Base-by-base conservation (phyloP, 208 protist species). In the Acanthamoeba sp. region DNA sequence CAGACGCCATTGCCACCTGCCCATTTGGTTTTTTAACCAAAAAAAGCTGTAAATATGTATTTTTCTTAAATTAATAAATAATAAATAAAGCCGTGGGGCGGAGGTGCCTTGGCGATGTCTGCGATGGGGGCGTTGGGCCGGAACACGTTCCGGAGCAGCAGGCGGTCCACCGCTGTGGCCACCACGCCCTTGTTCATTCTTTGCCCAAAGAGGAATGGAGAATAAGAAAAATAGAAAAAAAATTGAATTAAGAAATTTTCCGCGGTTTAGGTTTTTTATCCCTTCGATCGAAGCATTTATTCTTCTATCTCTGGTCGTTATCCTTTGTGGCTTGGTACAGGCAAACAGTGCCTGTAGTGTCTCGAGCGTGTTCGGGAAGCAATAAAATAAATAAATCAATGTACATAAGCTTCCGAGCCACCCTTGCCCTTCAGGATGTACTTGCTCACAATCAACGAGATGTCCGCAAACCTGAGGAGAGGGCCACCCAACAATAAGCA, bases 401-500 rank as follows among this genome's bases (percentile, higher is more conserved):
- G 38, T n/a, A 87, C 45, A 34, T 87, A 87, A 14, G 78, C 78
- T 59, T 87, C 78, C 20, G 78, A 42, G 0, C 78, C 78, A 27
- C 78, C 78, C 42, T 87, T 87, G 48, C 78, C 78, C 78, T 87
- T 87, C 14, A 87, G 45, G 2, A 87, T 87, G 78, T 87, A 87
- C 78, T 87, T 87, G 48, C 78, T 87, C 16, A 87, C 34, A 27
- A 87, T 87, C 78, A 42, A n/a, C 16, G 78, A 87, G 3, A 87
- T 87, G 48, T 87, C 78, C 0, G 78, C 78, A 18, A 87, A 87
- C n/a, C 78, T 82, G 36, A 5, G 22, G 55, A 59, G 55, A 59
- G 55, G n/a, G n/a, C n/a, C n/a, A n/a, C n/a, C n/a, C 45, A 48
- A 48, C 3, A 14, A 10, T 48, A 48, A 48, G 45, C 10, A 48